Percentiles rank a stretch among this genome's conserved stretches.
Evolutionary conservation across 176 grass and related monocot species (phyloP).

Genomic region (Panicum miliaceum): DNA sequence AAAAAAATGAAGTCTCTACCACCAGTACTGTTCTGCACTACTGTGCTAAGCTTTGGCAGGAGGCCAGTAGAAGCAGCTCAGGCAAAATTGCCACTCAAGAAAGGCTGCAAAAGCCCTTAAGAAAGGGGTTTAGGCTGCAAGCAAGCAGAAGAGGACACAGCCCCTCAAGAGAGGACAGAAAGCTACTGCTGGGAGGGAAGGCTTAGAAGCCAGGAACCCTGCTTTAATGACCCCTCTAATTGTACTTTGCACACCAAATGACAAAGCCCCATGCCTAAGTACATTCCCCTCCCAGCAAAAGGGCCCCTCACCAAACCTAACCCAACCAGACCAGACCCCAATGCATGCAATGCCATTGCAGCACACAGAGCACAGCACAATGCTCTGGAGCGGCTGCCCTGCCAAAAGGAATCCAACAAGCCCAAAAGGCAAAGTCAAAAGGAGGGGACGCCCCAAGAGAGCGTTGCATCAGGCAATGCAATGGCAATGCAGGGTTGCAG

Average conservation of each 20-base stretch:
- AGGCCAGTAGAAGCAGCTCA: slow-evolving; percentile 36
- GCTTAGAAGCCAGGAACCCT: slow-evolving; percentile 40
- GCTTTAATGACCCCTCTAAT: slow-evolving; percentile 58
- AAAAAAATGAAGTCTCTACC: neutral
- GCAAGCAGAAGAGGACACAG: slow-evolving; percentile 35
- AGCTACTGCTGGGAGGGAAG: slow-evolving; percentile 24
- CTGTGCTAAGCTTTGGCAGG: slow-evolving; percentile 39
- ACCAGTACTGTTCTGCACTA: neutral
- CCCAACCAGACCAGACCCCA: slow-evolving; percentile 32
- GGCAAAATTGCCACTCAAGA: slow-evolving; percentile 47
- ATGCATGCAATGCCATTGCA: slow-evolving; percentile 37
- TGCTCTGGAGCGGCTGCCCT: slow-evolving; percentile 22
- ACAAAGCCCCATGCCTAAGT: slow-evolving; percentile 55
- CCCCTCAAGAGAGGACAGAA: slow-evolving; percentile 49
- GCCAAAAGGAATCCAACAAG: slow-evolving; percentile 69
- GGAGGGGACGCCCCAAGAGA: slow-evolving; percentile 38
- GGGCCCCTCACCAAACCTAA: slow-evolving; percentile 13
- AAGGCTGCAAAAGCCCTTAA: slow-evolving; percentile 49
- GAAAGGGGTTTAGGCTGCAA: slow-evolving; percentile 44
- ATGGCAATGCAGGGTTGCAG: slow-evolving; percentile 9
- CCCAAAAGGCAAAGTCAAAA: slow-evolving; percentile 62
- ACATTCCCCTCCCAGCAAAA: slow-evolving; percentile 32
- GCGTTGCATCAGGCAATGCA: slow-evolving; percentile 42
- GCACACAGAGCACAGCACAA: slow-evolving; percentile 30
- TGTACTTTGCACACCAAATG: slow-evolving; percentile 59